Percentiles rank a stretch among this genome's conserved stretches.
Conservation (phyloP, 176 grass and related monocot species). For the Eragrostis nindensis region DNA sequence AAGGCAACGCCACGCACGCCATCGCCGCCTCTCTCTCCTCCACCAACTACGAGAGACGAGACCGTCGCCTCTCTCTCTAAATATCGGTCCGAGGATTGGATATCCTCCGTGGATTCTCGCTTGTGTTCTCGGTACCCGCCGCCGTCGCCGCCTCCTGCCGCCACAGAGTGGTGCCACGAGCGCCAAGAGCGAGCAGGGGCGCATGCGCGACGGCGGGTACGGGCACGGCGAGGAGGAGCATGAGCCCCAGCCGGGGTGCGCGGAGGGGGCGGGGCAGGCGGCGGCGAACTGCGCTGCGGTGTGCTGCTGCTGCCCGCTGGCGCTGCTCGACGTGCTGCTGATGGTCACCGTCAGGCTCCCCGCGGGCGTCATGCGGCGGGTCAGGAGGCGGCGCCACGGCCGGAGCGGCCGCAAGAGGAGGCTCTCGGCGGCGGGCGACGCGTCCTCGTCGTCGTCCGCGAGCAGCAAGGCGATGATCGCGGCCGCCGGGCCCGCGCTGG, state of each 20-base stretch:
- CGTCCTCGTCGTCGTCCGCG: conserved; percentile 25
- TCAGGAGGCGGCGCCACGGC: background rate
- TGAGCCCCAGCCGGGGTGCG: conserved; percentile 44
- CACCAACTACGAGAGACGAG: conserved; percentile 12
- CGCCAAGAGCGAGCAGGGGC: background rate
- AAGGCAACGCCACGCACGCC: conserved; percentile 21
- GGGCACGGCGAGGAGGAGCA: background rate
- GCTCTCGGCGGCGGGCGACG: background rate
- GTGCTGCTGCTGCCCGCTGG: conserved; percentile 82
- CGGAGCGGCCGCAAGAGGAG: background rate
- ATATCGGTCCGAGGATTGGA: conserved; percentile 23
- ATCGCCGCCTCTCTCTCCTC: conserved; percentile 6
- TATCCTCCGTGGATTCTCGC: conserved; percentile 14
- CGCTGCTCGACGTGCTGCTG: conserved; percentile 58
- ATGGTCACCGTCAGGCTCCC: conserved; percentile 42
- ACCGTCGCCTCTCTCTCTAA: background rate
- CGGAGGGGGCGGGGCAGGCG: conserved; percentile 64
- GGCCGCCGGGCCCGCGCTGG: background rate
- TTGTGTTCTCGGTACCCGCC: background rate
- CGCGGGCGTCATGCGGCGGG: conserved; percentile 40
- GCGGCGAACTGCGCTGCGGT: conserved; percentile 77
- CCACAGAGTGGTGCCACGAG: too few relatives aligned
- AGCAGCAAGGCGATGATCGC: conserved; percentile 51
- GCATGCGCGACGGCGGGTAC: conserved; percentile 30
- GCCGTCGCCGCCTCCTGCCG: background rate